Conservation (phyloP, 805 yeast species). For the Pichia exigua region DNA sequence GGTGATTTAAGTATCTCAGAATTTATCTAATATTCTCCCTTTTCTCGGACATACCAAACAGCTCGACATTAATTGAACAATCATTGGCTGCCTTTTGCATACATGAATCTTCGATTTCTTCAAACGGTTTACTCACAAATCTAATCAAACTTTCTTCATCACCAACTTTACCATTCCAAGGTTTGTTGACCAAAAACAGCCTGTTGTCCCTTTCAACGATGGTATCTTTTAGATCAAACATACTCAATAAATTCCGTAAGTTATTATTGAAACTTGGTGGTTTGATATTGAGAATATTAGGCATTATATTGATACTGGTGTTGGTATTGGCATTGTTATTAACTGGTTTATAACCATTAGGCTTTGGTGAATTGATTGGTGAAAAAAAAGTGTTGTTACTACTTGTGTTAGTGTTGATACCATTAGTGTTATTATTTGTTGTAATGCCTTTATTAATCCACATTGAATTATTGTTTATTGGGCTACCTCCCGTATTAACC, state of each 20-base stretch:
- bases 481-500: not conserved
- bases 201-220: constrained; percentile 16
- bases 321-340: not conserved
- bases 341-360: not conserved
- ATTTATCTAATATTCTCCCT: constrained; percentile 34
- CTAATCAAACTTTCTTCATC: constrained; percentile 23
- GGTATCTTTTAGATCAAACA: constrained; percentile 20
- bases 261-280: constrained; percentile 29
- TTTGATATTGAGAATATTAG: constrained; percentile 21
- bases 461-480: not conserved
- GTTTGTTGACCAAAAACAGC: constrained; percentile 17
- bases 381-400: constrained; percentile 18
- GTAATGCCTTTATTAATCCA: not conserved
- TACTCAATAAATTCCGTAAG: constrained; percentile 19
- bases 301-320: constrained; percentile 1
- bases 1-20: too few species aligned
- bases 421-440: constrained; percentile 1
- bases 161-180: constrained; percentile 12
- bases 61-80: constrained; percentile 43
- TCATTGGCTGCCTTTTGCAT: constrained; percentile 42
- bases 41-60: constrained; percentile 46
- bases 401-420: constrained; percentile 19
- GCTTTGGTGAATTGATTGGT: constrained; percentile 12
- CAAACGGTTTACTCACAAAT: constrained; percentile 42
- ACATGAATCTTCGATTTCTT: constrained; percentile 50